Base-by-base conservation (phyloP, 768 basidiomycete genomes). In the Kwoniella bestiolae region DNA sequence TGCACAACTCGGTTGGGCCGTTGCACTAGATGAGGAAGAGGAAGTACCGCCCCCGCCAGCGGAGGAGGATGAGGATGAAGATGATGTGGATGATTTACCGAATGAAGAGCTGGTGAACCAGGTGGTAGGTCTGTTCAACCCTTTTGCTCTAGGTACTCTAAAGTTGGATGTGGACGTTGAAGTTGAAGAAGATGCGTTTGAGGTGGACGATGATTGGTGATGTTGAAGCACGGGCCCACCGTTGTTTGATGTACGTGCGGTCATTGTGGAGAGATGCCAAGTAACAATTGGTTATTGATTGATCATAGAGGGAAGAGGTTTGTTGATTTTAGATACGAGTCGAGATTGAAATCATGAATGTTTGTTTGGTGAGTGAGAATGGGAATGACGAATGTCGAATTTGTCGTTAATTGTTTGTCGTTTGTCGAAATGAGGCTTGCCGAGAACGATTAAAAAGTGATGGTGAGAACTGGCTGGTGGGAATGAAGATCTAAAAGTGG, bases 61-160 rank as follows among this genome's bases (percentile, higher is more conserved):
- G n/a, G 60, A 47, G 21, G 57, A 55, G 2, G 35, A 50, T 3
- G 56, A 59, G 45, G 56, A 57, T 6, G 60, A 56, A 26, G 68
- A 61, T 6, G 67, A 68, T 7, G 49, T 35, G 18, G 63, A 65
- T n/a, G 56, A 61, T 38, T 59, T 57, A 47, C 63, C 66, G 21
- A 61, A 56, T 28, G 59, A 26, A 18, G 47, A 12, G 26, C 51
- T 32, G 56, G 32, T 49, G 49, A 94, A 56, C 85, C 88, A 76
- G 92, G 92, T 74, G 90, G 92, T 34, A 91, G 85, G 63, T 90
- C 91, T 91, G 71, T 53, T 63, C 28, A 62, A 46, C 46, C 62
- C 69, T 61, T 70, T 70, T n/a, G 32, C 45, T 60, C 59, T 52
- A 8, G 65, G 69, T 14, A 70, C 63, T 44, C 50, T 60, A 23